Evolutionary conservation across 179 eudicot species (phyloP), one percentile per base, ranked within the genome.

Genomic region (Carnegiea gigantea): DNA sequence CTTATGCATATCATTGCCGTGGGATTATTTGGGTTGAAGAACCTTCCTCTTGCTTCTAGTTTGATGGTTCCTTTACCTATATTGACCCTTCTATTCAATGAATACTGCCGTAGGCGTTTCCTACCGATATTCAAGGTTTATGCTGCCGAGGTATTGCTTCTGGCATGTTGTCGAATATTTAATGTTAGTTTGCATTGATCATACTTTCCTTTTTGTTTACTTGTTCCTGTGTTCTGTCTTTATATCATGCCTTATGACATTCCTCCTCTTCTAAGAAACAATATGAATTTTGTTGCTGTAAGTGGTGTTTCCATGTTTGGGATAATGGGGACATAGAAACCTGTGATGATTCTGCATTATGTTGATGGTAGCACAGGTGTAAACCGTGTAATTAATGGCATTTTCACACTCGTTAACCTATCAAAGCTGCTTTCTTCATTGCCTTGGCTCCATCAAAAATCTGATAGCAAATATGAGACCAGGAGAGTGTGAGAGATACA

Each of bases 1-100:
- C 89, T 95, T 85, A 95, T 95, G 99, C 98, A 94, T 51, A 77
- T 90, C 8, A 94, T 95, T 73, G 98, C 98, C 28, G 78, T 95
- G 49, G 99, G 99, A 71, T 85, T 90, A 77, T 95, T 95, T 83
- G 91, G 90, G 65, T 86, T 95, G 82, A 95, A 95, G 91, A 83
- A 89, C 79, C 85, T 94, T 68, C 95, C 99, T 73, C 71, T 92
- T 23, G 98, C 97, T 75, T 89, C 98, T 75, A 90, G 86, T 84
- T 86, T 91, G 40, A 86, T 70, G 17, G 76, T 88, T 81, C 99
- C 97, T 49, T 95, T 94, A 83, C 97, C 98, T 43, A 77, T 92
- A 54, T 88, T 95, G 70, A 95, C 99, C 24, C 90, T 95, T 80
- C 54, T 94, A 49, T 95, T 95, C 90, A 89, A 95, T 65, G 89